phyloP scores from a whole-genome alignment of 768 basidiomycete genomes.

The Mycena sanguinolenta region DNA sequence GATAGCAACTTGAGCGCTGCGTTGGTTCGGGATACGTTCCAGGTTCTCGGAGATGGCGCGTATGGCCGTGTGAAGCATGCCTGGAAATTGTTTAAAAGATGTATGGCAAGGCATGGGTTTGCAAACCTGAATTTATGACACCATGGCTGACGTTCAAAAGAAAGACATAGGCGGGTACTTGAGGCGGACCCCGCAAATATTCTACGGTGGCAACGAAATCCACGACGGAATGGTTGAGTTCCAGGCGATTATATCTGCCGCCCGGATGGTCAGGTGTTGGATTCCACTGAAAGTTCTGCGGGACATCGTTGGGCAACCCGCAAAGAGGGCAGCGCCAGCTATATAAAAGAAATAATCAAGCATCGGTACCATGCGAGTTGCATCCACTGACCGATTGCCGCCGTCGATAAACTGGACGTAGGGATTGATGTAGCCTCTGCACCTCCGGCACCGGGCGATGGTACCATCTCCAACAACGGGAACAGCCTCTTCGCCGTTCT shows the following conservation, averaged over 20 bases:
- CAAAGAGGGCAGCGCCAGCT: conserved; percentile 82
- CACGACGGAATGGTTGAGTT: conserved; percentile 71
- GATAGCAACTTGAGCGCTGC: conserved; percentile 72
- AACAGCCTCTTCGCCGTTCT: conserved; percentile 64
- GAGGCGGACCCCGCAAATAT: conserved; percentile 74
- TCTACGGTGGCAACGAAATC: conserved; percentile 78
- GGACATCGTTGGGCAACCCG: conserved; percentile 70
- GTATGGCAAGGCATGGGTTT: too few species aligned
- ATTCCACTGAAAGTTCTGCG: conserved; percentile 77
- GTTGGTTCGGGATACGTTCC: conserved; percentile 74
- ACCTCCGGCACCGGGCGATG: conserved; percentile 71
- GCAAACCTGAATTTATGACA: conserved; percentile 64
- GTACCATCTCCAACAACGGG: conserved; percentile 66
- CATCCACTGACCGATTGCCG: conserved; percentile 60
- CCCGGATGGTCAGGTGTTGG: conserved; percentile 67
- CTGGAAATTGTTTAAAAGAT: too few species aligned
- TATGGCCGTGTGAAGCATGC: conserved; percentile 78
- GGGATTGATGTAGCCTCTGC: conserved; percentile 75
- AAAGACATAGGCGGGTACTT: conserved; percentile 76
- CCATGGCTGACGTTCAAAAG: conserved; percentile 75
- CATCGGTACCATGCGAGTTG: background rate
- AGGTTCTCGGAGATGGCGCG: conserved; percentile 76
- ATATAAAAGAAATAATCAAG: background rate
- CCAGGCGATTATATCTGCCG: conserved; percentile 66
- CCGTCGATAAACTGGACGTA: conserved; percentile 77